These are phyloP conservation scores for Albatrellus sp. DNA, from an alignment of 1,284 basidiomycete species.

Conservation along the genomic window DNA sequence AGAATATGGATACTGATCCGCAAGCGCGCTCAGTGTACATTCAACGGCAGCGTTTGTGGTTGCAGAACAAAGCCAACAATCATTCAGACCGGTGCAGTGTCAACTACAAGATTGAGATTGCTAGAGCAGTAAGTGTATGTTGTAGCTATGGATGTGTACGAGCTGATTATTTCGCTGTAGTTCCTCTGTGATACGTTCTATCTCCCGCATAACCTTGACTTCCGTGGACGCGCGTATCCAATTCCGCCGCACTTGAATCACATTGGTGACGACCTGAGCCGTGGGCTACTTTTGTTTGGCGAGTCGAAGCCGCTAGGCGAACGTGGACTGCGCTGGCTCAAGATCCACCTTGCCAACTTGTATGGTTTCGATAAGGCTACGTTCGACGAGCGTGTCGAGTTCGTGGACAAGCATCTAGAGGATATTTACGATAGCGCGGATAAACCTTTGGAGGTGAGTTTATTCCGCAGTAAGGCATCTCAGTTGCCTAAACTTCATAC, in stretches of 20 bases:
- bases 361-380: conserved; percentile 93
- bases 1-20: conserved; percentile 54
- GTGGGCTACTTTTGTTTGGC: conserved; percentile 82
- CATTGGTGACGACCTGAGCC: conserved; percentile 89
- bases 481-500: neutral
- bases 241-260: conserved; percentile 95
- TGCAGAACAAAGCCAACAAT: conserved; percentile 61
- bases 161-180: conserved; percentile 20
- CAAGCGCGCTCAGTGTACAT: conserved; percentile 51
- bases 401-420: conserved; percentile 62
- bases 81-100: conserved; percentile 89
- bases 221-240: conserved; percentile 95
- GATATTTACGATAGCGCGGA: conserved; percentile 80
- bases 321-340: conserved; percentile 72
- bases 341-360: conserved; percentile 89
- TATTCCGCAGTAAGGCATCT: neutral
- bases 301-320: conserved; percentile 73
- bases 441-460: conserved; percentile 65
- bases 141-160: neutral
- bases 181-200: conserved; percentile 85
- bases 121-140: conserved; percentile 58
- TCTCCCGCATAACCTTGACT: conserved; percentile 96
- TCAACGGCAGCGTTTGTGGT: conserved; percentile 45
- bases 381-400: conserved; percentile 83
- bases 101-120: conserved; percentile 98